These are phyloP conservation scores for Hura crepitans DNA, from an alignment of 441 rosid genomes.

Conservation along the genomic window DNA sequence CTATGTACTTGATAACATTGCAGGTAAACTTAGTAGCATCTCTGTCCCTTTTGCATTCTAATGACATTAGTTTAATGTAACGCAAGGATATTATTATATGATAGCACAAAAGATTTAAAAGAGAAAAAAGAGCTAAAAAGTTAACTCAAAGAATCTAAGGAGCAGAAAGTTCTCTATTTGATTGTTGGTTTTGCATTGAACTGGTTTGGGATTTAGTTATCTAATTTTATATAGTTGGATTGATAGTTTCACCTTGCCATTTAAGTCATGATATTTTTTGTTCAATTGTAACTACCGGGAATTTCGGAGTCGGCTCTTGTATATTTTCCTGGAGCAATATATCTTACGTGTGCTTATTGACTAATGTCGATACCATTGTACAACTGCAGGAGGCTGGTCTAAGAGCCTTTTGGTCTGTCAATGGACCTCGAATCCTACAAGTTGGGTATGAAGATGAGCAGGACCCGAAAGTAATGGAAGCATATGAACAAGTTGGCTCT, in stretches of 20 bases:
- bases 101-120: neutral
- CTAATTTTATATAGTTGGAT: neutral
- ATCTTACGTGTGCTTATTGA: neutral
- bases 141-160: neutral
- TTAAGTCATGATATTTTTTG: neutral
- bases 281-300: neutral
- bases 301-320: neutral
- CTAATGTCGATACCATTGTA: neutral
- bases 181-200: neutral
- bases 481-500: conserved; percentile 78
- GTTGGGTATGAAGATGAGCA: conserved; percentile 84
- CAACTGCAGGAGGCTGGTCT: conserved; percentile 67
- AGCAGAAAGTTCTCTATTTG: neutral
- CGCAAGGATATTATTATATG: neutral
- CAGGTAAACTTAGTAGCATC: conserved; percentile 39
- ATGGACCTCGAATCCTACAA: conserved; percentile 78
- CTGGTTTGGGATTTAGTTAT: neutral
- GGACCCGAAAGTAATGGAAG: conserved; percentile 85
- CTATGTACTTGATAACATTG: conserved; percentile 73
- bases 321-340: neutral
- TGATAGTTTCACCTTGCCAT: neutral
- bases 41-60: conserved; percentile 5
- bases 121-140: neutral
- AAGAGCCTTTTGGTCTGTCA: conserved; percentile 86
- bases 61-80: neutral